Evolutionary conservation across 225 moss, liverwort and hornwort genomes (phyloP), one percentile per base, ranked within the genome.

Genomic region (Ulota crispa): DNA sequence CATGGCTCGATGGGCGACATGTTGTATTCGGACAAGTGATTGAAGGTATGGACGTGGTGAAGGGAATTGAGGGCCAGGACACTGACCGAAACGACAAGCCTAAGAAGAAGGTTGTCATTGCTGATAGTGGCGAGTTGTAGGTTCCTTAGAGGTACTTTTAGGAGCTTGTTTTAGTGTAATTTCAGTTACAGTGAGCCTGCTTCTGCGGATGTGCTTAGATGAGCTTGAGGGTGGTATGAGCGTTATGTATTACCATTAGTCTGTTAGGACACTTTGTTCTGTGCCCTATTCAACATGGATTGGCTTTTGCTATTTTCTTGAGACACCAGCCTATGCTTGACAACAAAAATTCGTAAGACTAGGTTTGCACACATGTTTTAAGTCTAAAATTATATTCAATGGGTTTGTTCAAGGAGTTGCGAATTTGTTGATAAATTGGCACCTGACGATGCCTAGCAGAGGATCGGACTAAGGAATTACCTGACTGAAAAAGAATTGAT

Each of bases 1-100:
- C 86, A 5, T 98, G 97, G 97, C 86, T 98, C 77, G 90, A 95
- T 76, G 45, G 65, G 3, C 86, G 89, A 52, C 97, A 98, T 76
- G 97, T 98, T 57, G 97, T 98, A 15, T 95, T 99, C 62, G 95
- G 98, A 26, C 93, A 94, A 84, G 98, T 99, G 78, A 78, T 99
- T 70, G 92, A 93, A 67, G 98, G 98, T 42, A 19, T 93, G 81
- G 92, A 99, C 60, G 59, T 94, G 45, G 90, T 98, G 32, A 69
- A 73, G 27, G 21, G 19, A n/a, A 86, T 99, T 24, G 98, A 94
- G 85, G 74, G 36, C 60, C 74, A 77, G 55, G 88, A 89, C 9
- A 94, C 94, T 23, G 92, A 95, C 79, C 87, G 94, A 45, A 88
- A 68, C 27, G 98, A 95, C 72, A 74, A 76, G 54, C 95, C 97